Base-by-base conservation (phyloP, 805 yeast species). In the Wickerhamomyces chaumierensis region DNA sequence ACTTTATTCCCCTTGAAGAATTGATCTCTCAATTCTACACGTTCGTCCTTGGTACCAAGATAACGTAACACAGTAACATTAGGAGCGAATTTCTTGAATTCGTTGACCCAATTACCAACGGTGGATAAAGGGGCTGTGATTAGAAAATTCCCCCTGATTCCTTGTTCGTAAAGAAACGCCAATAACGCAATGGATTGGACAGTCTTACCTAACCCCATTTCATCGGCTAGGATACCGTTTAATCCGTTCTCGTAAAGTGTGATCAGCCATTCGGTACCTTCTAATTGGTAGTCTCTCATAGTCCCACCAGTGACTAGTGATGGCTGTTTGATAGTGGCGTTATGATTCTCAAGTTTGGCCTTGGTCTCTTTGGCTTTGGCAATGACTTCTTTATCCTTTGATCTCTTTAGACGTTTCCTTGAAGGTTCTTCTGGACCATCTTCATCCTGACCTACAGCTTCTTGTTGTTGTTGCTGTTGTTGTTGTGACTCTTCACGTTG, bases 191-290 rank as follows among this genome's bases (percentile, higher is more conserved):
- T 85, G 33, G 92, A 80, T 57, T 92, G 95, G 7, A 90, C 58
- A 0, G 98, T 92, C 55, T 90, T 90, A 2, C 98, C 98, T 19
- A 90, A 63, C 0, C 97, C 97, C 98, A 90, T 90, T 57, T 90
- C 97, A 61, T 92, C 97, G 1, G 97, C 97, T 17, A 92, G 62
- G 28, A 92, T 88, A 2, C 97, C 98, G 57, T 90, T 90, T 21
- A 90, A 65, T 0, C 97, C 98, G 58, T 90, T 92, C 53, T 88
- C 94, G 56, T 82, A 92, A 19, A 90, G 61, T 0, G 95, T 81
- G 13, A 80, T 71, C 33, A 92, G 62, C 97, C 97, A 90, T 46
- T 85, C 87, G 40, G 90, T 69, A 1, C 97, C 98, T 40, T 82
- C 87, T 16, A 85, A 57, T 58, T 90, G 98, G 53, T 92, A 87